Evolutionary conservation across 176 grass and related monocot species (phyloP).

Genomic region (Paspalum notatum): DNA sequence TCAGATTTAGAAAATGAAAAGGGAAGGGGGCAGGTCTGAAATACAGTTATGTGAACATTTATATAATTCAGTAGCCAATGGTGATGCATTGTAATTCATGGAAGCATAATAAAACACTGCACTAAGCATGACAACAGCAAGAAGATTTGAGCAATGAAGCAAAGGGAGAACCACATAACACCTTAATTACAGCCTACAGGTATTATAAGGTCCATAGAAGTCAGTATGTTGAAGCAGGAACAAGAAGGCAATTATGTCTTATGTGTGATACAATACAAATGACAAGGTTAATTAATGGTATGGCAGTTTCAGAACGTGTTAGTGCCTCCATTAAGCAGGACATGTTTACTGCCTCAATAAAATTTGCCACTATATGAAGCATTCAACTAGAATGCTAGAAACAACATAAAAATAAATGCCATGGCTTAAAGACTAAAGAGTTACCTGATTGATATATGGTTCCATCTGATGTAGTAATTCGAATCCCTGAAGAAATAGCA

Average conservation of each 20-base stretch:
- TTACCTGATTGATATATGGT: conserved; percentile 95
- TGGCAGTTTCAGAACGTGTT: background rate
- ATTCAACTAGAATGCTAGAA: conserved; percentile 19
- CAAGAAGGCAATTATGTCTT: background rate
- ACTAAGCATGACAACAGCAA: conserved; percentile 1
- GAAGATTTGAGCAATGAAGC: conserved; percentile 14
- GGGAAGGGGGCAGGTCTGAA: background rate
- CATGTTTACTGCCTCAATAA: background rate
- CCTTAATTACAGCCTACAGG: background rate
- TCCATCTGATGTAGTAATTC: conserved; percentile 99
- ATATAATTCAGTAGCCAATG: conserved; percentile 17
- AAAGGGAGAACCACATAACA: background rate
- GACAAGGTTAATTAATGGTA: background rate
- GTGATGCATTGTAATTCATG: conserved; percentile 18
- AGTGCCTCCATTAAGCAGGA: conserved; percentile 4
- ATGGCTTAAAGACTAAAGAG: conserved; percentile 43
- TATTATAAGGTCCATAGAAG: background rate
- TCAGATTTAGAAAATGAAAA: conserved; percentile 18
- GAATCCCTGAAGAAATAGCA: conserved; percentile 80
- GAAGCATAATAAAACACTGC: background rate
- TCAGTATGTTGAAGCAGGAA: conserved; percentile 14
- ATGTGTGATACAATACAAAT: background rate
- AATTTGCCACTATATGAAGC: background rate
- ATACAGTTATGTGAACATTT: background rate
- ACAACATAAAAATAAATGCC: conserved; percentile 19